These are phyloP conservation scores for Smithsoniella earleae DNA, from an alignment of 163 green algal genomes.

Conservation along the genomic window DNA sequence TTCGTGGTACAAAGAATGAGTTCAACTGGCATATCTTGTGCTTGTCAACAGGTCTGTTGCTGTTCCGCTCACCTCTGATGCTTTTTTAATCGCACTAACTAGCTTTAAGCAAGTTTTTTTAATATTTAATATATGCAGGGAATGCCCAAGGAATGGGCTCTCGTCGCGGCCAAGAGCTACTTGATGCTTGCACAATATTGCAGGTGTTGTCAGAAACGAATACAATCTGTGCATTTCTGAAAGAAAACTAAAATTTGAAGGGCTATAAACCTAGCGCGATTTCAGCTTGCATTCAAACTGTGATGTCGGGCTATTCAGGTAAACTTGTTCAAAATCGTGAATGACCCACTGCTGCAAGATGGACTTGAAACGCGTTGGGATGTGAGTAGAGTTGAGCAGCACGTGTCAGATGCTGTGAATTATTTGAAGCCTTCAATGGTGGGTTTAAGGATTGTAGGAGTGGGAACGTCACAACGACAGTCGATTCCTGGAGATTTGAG, in stretches of 20 bases:
- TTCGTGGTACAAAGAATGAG: slow-evolving; percentile 37
- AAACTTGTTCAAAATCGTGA: slow-evolving; percentile 18
- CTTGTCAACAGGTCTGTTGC: slow-evolving; percentile 68
- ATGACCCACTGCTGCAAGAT: slow-evolving; percentile 33
- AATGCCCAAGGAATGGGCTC: slow-evolving; percentile 51
- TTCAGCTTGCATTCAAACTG: no score
- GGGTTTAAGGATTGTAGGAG: no score
- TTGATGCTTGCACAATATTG: slow-evolving; percentile 41
- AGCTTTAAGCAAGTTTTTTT: background rate
- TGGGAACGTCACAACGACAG: no score
- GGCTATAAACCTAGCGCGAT: no score
- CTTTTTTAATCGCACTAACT: background rate
- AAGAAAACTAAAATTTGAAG: no score
- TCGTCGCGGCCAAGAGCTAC: slow-evolving; percentile 46
- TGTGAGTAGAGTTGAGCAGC: slow-evolving; percentile 12
- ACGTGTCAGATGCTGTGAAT: slow-evolving; percentile 31
- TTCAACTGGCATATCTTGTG: slow-evolving; percentile 51
- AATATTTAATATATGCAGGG: slow-evolving; percentile 39
- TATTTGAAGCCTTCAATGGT: slow-evolving; percentile 26
- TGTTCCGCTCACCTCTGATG: background rate
- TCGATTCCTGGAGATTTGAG: no score
- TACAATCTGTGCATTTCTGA: no score
- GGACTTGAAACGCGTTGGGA: slow-evolving; percentile 34
- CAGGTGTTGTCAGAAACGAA: slow-evolving; percentile 36
- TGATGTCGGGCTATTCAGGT: no score